Evolutionary conservation across 2,329 filamentous ascomycete species (phyloP).

Genomic region (Macroventuria anomochaeta): DNA sequence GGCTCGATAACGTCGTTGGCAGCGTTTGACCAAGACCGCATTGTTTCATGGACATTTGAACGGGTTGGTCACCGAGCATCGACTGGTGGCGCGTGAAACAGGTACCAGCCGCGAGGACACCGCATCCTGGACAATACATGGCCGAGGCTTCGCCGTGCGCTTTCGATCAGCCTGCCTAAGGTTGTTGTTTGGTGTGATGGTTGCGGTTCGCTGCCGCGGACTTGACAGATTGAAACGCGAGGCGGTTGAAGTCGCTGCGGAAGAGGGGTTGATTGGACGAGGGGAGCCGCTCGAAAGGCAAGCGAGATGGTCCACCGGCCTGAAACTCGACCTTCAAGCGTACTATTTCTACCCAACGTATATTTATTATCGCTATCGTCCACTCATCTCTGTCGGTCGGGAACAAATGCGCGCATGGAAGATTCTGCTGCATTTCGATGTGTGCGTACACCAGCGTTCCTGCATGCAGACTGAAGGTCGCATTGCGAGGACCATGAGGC

Average conservation of each 20-base stretch:
- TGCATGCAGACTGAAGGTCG: not conserved
- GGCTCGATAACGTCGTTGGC: constrained; percentile 1
- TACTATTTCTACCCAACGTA: constrained; percentile 9
- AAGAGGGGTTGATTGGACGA: constrained; percentile 14
- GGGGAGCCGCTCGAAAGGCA: constrained; percentile 6
- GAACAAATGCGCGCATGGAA: not conserved
- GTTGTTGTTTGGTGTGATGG: constrained; percentile 5
- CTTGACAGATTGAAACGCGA: constrained; percentile 24
- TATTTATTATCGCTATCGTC: constrained; percentile 4
- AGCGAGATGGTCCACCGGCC: constrained; percentile 12
- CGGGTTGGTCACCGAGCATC: constrained; percentile 19
- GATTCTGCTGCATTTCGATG: constrained; percentile 2
- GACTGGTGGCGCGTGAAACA: constrained; percentile 35
- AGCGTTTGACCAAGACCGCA: constrained; percentile 30
- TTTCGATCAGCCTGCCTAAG: constrained; percentile 12
- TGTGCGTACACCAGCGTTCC: not conserved
- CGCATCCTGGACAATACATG: constrained; percentile 21
- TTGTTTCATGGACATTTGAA: constrained; percentile 43
- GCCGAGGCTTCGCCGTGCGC: constrained; percentile 15
- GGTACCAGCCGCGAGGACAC: constrained; percentile 14
- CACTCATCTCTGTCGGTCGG: not conserved
- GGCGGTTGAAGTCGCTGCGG: constrained; percentile 16
- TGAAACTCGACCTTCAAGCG: constrained; percentile 12
- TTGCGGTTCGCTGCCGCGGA: constrained; percentile 22
- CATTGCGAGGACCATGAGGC: not conserved